Evolutionary conservation across 441 rosid genomes (phyloP).

Genomic region (Erysimum cheiri): DNA sequence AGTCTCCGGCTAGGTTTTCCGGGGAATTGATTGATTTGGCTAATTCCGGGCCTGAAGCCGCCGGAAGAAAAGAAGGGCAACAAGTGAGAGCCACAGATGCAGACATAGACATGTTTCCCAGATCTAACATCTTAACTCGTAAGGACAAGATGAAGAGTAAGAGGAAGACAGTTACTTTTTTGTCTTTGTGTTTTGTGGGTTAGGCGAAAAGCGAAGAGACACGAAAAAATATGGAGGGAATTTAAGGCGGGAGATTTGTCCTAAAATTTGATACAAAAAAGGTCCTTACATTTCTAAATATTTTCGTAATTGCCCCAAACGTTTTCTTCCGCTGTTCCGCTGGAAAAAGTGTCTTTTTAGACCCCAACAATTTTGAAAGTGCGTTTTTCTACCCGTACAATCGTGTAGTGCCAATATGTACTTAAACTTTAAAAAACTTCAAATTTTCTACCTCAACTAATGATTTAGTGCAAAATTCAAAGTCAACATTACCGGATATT

Average conservation of each 20-base stretch:
- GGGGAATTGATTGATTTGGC: slow-evolving; percentile 41
- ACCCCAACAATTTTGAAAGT: too few species aligned
- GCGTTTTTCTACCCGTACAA: too few species aligned
- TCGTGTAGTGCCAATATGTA: too few species aligned
- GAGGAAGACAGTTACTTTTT: slow-evolving; percentile 10
- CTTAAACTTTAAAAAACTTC: too few species aligned
- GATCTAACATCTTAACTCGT: slow-evolving; percentile 62
- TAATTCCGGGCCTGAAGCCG: slow-evolving; percentile 43
- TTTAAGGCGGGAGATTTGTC: slow-evolving; percentile 40
- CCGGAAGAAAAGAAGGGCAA: slow-evolving; percentile 50
- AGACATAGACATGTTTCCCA: slow-evolving; percentile 56
- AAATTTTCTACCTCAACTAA: too few species aligned
- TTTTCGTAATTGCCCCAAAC: slow-evolving; percentile 14
- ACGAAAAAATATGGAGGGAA: slow-evolving; percentile 42
- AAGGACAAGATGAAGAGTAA: slow-evolving; percentile 5
- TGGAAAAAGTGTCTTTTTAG: too few species aligned
- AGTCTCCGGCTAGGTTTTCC: slow-evolving; percentile 44
- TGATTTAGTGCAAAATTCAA: too few species aligned
- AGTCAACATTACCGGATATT: too few species aligned
- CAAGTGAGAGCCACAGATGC: slow-evolving; percentile 50
- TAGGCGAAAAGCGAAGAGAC: slow-evolving; percentile 1
- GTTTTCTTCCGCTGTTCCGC: not conserved
- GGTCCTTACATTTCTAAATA: not conserved
- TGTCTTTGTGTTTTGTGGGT: slow-evolving; percentile 1
- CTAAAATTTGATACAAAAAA: not conserved